Conservation (phyloP, 2,329 filamentous ascomycete species). For the Trichoderma simmonsii region DNA sequence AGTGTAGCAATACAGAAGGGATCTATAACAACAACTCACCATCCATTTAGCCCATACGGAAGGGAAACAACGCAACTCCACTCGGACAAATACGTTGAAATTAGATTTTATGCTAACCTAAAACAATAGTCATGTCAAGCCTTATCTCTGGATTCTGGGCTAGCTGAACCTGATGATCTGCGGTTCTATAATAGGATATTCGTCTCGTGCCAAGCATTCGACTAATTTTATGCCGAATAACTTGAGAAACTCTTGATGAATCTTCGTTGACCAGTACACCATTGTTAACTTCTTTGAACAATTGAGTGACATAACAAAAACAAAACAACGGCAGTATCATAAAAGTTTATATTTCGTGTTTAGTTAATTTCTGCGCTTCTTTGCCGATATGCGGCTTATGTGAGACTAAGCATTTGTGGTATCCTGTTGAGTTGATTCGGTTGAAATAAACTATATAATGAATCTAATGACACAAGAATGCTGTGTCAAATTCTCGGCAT, state of each 20-base stretch:
- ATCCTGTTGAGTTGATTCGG: background rate
- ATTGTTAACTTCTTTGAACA: background rate
- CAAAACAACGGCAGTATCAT: background rate
- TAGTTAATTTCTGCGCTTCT: background rate
- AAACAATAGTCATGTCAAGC: background rate
- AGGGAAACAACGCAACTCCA: background rate
- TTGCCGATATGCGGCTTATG: background rate
- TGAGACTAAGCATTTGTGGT: background rate
- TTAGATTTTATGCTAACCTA: background rate
- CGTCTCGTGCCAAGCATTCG: background rate
- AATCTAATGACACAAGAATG: background rate
- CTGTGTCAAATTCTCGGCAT: background rate
- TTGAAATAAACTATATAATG: background rate
- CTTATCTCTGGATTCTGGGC: background rate
- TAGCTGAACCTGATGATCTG: background rate
- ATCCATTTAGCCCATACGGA: background rate
- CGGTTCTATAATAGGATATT: background rate
- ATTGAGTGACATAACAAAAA: background rate
- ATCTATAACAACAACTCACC: background rate
- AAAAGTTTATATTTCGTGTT: background rate
- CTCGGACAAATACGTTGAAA: background rate
- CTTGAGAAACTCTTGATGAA: background rate
- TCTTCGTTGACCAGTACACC: background rate
- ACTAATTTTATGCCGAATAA: background rate
- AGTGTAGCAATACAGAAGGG: background rate